These are phyloP conservation scores for Gracilaria caudata DNA, from an alignment of 23 red algal species.

Conservation along the genomic window DNA sequence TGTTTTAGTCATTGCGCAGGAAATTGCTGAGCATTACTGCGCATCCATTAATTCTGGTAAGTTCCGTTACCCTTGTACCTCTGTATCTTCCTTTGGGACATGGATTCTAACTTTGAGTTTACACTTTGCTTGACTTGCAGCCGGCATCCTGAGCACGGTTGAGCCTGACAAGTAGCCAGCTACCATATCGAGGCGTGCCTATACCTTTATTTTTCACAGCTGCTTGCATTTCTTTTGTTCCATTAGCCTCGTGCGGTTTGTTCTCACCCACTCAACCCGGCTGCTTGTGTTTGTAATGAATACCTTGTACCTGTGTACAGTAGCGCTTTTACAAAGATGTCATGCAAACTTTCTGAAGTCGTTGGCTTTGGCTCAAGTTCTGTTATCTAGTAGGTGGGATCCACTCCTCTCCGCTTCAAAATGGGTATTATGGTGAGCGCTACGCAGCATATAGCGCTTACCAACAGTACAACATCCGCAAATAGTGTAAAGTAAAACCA, in stretches of 20 bases:
- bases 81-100: not conserved
- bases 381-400: slow-evolving; percentile 3
- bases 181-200: too few species aligned
- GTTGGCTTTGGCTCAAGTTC: not conserved
- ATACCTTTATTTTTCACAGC: too few species aligned
- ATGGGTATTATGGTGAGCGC: slow-evolving; percentile 34
- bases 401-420: slow-evolving; percentile 33
- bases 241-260: not conserved
- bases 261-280: not conserved
- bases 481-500: slow-evolving; percentile 70
- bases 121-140: slow-evolving; percentile 7
- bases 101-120: not conserved
- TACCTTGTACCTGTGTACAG: not conserved
- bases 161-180: slow-evolving; percentile 50
- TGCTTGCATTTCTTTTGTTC: not conserved
- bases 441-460: slow-evolving; percentile 37
- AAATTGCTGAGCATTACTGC: slow-evolving; percentile 84
- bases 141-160: slow-evolving; percentile 53
- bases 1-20: slow-evolving; percentile 60
- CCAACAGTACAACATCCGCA: slow-evolving; percentile 52
- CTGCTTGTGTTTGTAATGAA: slow-evolving; percentile 7
- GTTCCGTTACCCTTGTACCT: not conserved
- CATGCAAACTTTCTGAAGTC: not conserved
- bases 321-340: not conserved
- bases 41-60: slow-evolving; percentile 67